Evolutionary conservation across 2,329 filamentous ascomycete genomes (phyloP).

Genomic region (Chaetothyriales sp.): DNA sequence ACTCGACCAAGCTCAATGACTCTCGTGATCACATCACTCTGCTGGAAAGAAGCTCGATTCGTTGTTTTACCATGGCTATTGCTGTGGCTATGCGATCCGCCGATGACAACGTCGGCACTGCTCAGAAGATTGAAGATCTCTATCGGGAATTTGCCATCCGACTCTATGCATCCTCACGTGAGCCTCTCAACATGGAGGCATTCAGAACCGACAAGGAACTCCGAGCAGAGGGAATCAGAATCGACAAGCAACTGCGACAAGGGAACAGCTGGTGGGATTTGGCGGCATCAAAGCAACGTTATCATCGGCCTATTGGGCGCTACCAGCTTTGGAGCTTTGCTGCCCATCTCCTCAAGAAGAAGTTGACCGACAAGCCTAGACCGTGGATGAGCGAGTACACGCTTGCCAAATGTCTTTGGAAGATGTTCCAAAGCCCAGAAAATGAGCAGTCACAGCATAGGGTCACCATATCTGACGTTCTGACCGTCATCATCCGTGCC

Average conservation of each 20-base stretch:
- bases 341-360: slow-evolving; percentile 43
- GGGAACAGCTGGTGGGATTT: slow-evolving; percentile 35
- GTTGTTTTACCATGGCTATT: slow-evolving; percentile 61
- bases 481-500: slow-evolving; percentile 43
- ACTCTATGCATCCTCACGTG: slow-evolving; percentile 52
- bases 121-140: slow-evolving; percentile 46
- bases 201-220: slow-evolving; percentile 48
- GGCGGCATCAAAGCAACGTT: slow-evolving; percentile 43
- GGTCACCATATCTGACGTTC: slow-evolving; percentile 32
- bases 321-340: slow-evolving; percentile 53
- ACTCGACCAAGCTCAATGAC: slow-evolving; percentile 80
- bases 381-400: slow-evolving; percentile 55
- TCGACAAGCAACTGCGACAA: slow-evolving; percentile 46
- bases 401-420: slow-evolving; percentile 58
- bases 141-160: slow-evolving; percentile 54
- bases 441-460: slow-evolving; percentile 25
- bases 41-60: slow-evolving; percentile 65
- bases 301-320: slow-evolving; percentile 34
- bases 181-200: slow-evolving; percentile 52
- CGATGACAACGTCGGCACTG: slow-evolving; percentile 38
- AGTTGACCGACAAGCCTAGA: slow-evolving; percentile 43
- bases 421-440: slow-evolving; percentile 40
- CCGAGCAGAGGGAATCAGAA: slow-evolving; percentile 47
- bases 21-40: slow-evolving; percentile 58
- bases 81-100: slow-evolving; percentile 44